Conservation (phyloP, 192 early-diverging fungal species). For the Coemansia aciculifera region DNA sequence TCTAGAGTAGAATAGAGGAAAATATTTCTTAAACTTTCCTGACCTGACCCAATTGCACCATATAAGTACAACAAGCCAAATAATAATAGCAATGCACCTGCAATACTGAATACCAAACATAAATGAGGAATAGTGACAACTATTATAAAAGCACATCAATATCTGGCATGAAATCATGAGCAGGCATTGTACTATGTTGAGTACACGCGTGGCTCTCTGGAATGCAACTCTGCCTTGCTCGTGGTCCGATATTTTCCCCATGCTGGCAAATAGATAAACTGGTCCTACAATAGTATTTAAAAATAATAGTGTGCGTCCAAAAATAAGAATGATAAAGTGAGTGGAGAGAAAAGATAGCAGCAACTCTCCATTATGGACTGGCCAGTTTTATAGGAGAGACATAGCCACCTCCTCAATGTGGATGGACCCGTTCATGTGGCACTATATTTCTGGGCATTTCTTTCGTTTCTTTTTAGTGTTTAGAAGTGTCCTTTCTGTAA, state of each 20-base stretch:
- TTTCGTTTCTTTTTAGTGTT: no score
- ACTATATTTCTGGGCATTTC: no score
- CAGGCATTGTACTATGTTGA: background rate
- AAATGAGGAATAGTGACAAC: background rate
- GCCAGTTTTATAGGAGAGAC: no score
- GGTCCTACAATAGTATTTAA: background rate
- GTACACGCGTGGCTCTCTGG: no score
- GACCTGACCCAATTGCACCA: background rate
- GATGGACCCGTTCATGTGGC: no score
- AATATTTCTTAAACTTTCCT: background rate
- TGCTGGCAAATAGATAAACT: background rate
- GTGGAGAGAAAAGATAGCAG: no score
- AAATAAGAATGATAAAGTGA: no score
- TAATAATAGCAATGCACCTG: background rate
- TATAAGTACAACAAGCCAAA: background rate
- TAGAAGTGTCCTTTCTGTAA: no score
- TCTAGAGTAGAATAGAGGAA: background rate
- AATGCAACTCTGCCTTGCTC: no score
- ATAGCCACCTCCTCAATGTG: no score
- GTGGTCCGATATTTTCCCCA: no score
- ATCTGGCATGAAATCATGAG: background rate
- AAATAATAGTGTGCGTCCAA: background rate
- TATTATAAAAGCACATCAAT: background rate
- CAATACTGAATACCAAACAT: background rate
- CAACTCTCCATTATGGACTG: no score